Evolutionary conservation across 2,329 filamentous ascomycete genomes (phyloP).

Genomic region (Sclerotinia subarctica): DNA sequence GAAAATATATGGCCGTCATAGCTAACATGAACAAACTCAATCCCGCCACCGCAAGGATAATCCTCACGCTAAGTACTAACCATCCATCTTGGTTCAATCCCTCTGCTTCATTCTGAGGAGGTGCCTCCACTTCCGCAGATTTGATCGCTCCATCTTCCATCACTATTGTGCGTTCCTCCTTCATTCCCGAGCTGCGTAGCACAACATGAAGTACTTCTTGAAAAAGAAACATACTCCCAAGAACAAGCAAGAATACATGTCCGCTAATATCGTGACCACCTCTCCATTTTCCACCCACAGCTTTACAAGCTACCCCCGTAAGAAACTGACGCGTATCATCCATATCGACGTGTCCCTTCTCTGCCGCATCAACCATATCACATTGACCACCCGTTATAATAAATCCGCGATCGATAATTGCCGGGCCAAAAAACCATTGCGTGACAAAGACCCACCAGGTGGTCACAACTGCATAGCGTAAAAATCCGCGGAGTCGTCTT

Average conservation of each 20-base stretch:
- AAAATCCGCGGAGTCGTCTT: slow-evolving; percentile 53
- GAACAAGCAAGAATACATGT: slow-evolving; percentile 87
- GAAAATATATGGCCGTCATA: slow-evolving; percentile 98
- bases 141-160: slow-evolving; percentile 65
- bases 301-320: slow-evolving; percentile 77
- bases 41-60: slow-evolving; percentile 61
- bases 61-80: slow-evolving; percentile 50
- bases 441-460: slow-evolving; percentile 80
- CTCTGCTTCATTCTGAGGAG: slow-evolving; percentile 22
- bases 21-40: slow-evolving; percentile 93
- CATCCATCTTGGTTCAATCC: slow-evolving; percentile 23
- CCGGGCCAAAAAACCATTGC: slow-evolving; percentile 94
- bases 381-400: slow-evolving; percentile 84
- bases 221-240: slow-evolving; percentile 76
- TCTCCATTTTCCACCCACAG: slow-evolving; percentile 76
- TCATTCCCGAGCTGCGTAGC: slow-evolving; percentile 45
- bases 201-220: slow-evolving; percentile 72
- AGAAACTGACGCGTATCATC: slow-evolving; percentile 52
- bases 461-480: slow-evolving; percentile 72
- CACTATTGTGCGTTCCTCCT: slow-evolving; percentile 63
- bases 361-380: slow-evolving; percentile 53
- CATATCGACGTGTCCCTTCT: slow-evolving; percentile 46
- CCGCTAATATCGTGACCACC: slow-evolving; percentile 97
- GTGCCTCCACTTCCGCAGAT: slow-evolving; percentile 50
- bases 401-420: slow-evolving; percentile 87